Evolutionary conservation across 2,329 filamentous ascomycete species (phyloP).

Genomic region (Botrytis galanthina): DNA sequence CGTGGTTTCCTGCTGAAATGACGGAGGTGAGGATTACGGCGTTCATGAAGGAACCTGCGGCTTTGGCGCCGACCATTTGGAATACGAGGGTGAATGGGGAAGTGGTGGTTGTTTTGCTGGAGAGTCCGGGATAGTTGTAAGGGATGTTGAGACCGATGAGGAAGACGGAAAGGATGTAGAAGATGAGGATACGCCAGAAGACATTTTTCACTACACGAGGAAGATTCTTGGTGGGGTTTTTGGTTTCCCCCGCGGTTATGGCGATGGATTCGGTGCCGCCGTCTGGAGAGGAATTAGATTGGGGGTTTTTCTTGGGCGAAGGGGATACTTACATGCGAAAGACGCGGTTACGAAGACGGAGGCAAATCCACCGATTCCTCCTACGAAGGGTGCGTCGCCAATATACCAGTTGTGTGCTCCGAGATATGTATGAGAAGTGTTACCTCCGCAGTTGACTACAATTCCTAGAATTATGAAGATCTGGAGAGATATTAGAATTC

Average conservation of each 20-base stretch:
- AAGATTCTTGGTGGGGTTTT: conserved; percentile 58
- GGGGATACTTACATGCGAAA: conserved; percentile 52
- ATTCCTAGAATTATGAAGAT: conserved; percentile 64
- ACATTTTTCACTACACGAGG: conserved; percentile 64
- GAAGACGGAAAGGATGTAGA: conserved; percentile 53
- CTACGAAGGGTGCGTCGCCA: conserved; percentile 61
- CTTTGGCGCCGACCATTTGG: conserved; percentile 52
- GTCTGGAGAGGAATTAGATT: conserved; percentile 35
- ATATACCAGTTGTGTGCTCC: conserved; percentile 58
- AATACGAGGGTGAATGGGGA: conserved; percentile 63
- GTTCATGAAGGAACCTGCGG: conserved; percentile 58
- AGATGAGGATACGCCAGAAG: conserved; percentile 53
- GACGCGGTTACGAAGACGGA: conserved; percentile 61
- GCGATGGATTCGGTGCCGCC: conserved; percentile 64
- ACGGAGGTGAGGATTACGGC: conserved; percentile 59
- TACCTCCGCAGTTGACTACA: conserved; percentile 57
- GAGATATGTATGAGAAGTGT: conserved; percentile 52
- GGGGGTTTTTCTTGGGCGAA: neutral
- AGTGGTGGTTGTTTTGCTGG: conserved; percentile 45
- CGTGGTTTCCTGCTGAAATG: conserved; percentile 58
- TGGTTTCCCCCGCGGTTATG: conserved; percentile 65
- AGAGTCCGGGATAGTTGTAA: conserved; percentile 50
- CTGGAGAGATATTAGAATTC: conserved; percentile 32
- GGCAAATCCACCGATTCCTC: conserved; percentile 63
- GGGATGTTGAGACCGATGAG: conserved; percentile 59